phyloP scores from a whole-genome alignment of 768 basidiomycete genomes.

The Nevesoporus exiguus region DNA sequence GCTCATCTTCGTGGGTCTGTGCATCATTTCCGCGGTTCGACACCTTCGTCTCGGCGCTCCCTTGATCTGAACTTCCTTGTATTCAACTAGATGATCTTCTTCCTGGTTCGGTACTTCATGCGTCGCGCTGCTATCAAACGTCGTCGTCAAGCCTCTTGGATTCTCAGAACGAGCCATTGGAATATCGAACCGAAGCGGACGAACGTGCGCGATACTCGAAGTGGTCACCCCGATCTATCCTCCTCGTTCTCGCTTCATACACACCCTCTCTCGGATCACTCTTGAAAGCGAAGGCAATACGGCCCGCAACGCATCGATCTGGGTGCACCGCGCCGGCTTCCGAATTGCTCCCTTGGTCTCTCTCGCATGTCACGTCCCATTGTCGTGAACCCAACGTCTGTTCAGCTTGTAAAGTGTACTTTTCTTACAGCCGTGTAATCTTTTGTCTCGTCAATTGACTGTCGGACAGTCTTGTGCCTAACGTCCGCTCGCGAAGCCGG shows the following conservation, averaged over 20 bases:
- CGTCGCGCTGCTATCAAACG: conserved; percentile 17
- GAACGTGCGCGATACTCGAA: conserved; percentile 4
- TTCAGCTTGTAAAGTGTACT: too few species aligned
- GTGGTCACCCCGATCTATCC: conserved; percentile 12
- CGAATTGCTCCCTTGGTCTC: too few species aligned
- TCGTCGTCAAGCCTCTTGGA: conserved; percentile 27
- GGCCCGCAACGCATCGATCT: too few species aligned
- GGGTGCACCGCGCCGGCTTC: too few species aligned
- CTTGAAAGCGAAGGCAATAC: neutral
- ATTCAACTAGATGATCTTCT: conserved; percentile 13
- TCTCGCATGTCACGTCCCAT: too few species aligned
- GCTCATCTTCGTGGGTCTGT: conserved; percentile 1
- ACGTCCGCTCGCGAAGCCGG: too few species aligned
- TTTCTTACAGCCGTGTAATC: too few species aligned
- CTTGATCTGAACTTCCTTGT: conserved; percentile 1
- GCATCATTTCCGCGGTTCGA: conserved; percentile 12
- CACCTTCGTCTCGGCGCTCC: neutral
- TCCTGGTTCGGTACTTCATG: conserved; percentile 15
- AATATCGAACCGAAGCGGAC: conserved; percentile 17
- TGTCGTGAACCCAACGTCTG: too few species aligned
- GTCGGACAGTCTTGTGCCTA: too few species aligned
- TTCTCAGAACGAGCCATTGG: conserved; percentile 20
- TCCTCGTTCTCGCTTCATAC: conserved; percentile 18
- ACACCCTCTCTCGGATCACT: conserved; percentile 17
- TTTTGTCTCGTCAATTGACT: too few species aligned